These are phyloP conservation scores for Aspergillus hancockii DNA, from an alignment of 495 filamentous ascomycete genomes.

Conservation along the genomic window DNA sequence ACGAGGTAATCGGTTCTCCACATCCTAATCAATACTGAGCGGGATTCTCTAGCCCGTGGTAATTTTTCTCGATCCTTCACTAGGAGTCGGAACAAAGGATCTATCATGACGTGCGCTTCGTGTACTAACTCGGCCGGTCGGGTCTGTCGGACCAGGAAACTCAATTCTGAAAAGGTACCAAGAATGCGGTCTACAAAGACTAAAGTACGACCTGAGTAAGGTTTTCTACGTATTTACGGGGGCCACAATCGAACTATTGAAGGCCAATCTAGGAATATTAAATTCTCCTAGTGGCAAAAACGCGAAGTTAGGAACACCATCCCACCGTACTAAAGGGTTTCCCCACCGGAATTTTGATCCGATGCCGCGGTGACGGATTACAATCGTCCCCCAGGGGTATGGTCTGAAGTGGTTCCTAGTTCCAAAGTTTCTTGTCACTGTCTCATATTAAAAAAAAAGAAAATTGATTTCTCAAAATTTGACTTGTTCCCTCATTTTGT, in stretches of 20 bases:
- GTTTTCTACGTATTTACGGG: background rate
- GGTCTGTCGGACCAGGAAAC: background rate
- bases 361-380: conserved; percentile 45
- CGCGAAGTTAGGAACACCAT: background rate
- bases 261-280: background rate
- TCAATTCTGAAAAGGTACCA: background rate
- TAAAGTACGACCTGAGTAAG: background rate
- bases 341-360: conserved; percentile 38
- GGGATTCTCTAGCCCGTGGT: background rate
- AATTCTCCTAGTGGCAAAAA: conserved; percentile 12
- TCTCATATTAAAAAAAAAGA: conserved; percentile 6
- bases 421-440: conserved; percentile 13
- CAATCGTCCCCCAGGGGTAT: conserved; percentile 23
- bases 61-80: background rate
- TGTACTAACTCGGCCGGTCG: background rate
- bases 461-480: background rate
- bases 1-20: background rate
- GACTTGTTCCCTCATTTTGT: background rate
- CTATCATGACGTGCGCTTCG: background rate
- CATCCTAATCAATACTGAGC: background rate
- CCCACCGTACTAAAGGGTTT: conserved; percentile 1
- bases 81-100: background rate
- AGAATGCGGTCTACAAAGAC: background rate
- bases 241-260: background rate
- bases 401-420: conserved; percentile 16